Conservation (phyloP, 148 eudicot species). For the Camellia lanceoleosa region DNA sequence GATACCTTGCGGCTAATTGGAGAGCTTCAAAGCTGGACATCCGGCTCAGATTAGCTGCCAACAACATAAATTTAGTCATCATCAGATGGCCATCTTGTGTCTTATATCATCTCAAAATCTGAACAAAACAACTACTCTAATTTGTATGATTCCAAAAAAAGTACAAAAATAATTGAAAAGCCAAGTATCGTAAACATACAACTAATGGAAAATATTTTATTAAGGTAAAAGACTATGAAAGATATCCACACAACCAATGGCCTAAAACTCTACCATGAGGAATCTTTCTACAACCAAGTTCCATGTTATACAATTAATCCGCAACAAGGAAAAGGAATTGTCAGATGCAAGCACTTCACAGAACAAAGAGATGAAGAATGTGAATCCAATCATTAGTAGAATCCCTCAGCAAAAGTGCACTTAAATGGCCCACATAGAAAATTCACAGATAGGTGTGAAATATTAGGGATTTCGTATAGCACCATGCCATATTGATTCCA, state of each 20-base stretch:
- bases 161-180: neutral
- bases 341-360: neutral
- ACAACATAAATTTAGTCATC: slow-evolving; percentile 4
- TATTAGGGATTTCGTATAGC: neutral
- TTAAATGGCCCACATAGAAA: neutral
- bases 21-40: slow-evolving; percentile 70
- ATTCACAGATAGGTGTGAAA: neutral
- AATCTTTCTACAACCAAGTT: neutral
- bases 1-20: slow-evolving; percentile 59
- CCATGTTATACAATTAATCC: neutral
- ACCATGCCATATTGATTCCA: neutral
- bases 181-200: neutral
- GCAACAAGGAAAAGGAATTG: neutral
- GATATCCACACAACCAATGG: neutral
- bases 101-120: slow-evolving; percentile 1
- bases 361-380: neutral
- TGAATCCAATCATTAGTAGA: neutral
- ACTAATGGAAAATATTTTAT: neutral
- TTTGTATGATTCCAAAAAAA: neutral
- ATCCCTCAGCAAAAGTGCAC: neutral
- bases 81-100: neutral
- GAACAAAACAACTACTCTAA: neutral
- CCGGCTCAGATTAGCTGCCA: slow-evolving; percentile 66
- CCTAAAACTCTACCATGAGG: neutral
- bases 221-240: neutral